Base-by-base conservation (phyloP, 495 filamentous ascomycete species). In the Penicillium psychrofluorescens region DNA sequence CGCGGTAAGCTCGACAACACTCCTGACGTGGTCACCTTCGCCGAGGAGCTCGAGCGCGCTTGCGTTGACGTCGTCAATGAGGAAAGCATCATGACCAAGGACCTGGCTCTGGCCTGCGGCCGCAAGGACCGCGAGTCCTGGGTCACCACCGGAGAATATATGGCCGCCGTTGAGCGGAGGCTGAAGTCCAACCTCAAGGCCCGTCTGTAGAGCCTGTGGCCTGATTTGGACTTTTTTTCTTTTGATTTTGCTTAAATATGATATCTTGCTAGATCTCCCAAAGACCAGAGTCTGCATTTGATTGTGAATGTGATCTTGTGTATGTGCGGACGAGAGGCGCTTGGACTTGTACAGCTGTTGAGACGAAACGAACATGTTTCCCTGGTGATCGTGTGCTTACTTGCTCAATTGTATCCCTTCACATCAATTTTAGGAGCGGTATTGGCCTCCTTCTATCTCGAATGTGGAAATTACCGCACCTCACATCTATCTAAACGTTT, bases 71-170 rank as follows among this genome's bases (percentile, higher is more conserved):
- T 89, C 15, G 92, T 98, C 46, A 86, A 96, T 62, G 67, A 86
- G 35, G 89, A 96, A 54, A 87, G 86, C 38, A 85, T 95, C 71
- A 98, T 97, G 92, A 98, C 92, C 58, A 98, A 98, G 80, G 92
- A 98, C 68, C 64, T 98, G 51, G 91, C 91, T 12, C 77, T 98
- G 29, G 82, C 89, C 28, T 90, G 88, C 61, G 92, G 92, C 54
- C 86, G 85, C 76, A 87, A 82, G 46, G 84, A 78, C 35, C 77
- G 86, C 37, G 77, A 76, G 59, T 81, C 85, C 48, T 96, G 88
- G 71, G 92, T 91, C 36, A 95, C 88, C 11, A 98, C 92, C 42
- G 74, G 66, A 46, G 86, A 89, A 70, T 96, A 95, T 72, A 61
- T 96, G 65, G 76, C 82, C 55, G 90, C 90, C 8, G 88, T 97